These are phyloP conservation scores for Trematosphaeria pertusa DNA, from an alignment of 2,329 filamentous ascomycete genomes.

Conservation along the genomic window DNA sequence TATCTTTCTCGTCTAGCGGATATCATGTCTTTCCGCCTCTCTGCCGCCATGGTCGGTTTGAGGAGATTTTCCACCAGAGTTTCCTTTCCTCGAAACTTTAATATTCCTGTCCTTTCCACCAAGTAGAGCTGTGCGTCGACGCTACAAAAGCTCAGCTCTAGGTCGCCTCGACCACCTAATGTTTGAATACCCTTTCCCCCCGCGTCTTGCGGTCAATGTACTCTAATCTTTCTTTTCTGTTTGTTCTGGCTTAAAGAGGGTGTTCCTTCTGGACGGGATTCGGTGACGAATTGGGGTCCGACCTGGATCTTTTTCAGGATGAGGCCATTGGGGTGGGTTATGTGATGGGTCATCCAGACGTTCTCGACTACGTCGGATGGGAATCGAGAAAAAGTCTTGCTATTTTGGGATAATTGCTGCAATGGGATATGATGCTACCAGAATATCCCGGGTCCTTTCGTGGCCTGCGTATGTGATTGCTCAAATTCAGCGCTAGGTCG, in stretches of 20 bases:
- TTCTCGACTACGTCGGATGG: not conserved
- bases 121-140: conserved; percentile 34
- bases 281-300: not conserved
- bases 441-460: too few species aligned
- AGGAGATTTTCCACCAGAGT: conserved; percentile 1
- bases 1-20: conserved; percentile 10
- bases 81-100: conserved; percentile 8
- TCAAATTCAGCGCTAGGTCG: too few species aligned
- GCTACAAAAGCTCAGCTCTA: conserved; percentile 25
- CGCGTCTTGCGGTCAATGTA: conserved; percentile 24
- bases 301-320: not conserved
- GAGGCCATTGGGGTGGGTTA: not conserved
- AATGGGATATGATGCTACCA: conserved; percentile 18
- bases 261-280: not conserved
- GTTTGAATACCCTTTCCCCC: conserved; percentile 41
- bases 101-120: conserved; percentile 7
- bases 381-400: conserved; percentile 7
- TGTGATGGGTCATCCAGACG: not conserved
- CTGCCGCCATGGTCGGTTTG: conserved; percentile 18
- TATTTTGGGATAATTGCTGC: conserved; percentile 7
- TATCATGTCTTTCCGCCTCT: conserved; percentile 9
- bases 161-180: conserved; percentile 43
- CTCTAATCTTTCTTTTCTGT: conserved; percentile 30
- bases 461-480: too few species aligned
- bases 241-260: too few species aligned